Base-by-base conservation (phyloP, 495 filamentous ascomycete genomes). In the Pseudotulostoma volvatum region DNA sequence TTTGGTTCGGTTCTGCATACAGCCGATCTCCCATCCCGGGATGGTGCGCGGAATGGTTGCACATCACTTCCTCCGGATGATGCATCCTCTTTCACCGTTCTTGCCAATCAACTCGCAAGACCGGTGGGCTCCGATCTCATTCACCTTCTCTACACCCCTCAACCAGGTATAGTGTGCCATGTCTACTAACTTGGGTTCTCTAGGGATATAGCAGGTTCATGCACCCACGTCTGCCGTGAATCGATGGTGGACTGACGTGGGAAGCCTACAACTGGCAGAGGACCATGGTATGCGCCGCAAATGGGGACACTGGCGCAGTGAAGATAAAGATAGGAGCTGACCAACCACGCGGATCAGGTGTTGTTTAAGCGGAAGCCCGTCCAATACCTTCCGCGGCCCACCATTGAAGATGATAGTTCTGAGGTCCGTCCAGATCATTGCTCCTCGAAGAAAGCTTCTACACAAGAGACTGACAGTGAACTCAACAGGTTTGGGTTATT, bases 331-430 rank as follows among this genome's bases (percentile, higher is more conserved):
- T 39, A 19, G 39, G 34, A 41, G 43, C 54, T 61, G 18, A 60
- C 47, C 5, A 28, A 31, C 20, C 18, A 21, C 33, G 14, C 0
- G 18, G 23, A 14, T 17, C 45, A 96, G 90, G 90, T 96, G 41
- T 71, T 92, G 40, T 93, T 84, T 61, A 95, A 95, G 63, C 77
- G 88, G 47, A 97, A 96, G 60, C 86, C 86, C 39, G 86, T 97
- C 48, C 80, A 85, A 64, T 80, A 81, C 54, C 60, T 88, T 39
- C 66, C 77, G 37, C 66, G 65, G 40, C 82, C 84, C 0, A 62
- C 73, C 38, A 75, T 88, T 44, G 69, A 83, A 38, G 76, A 87
- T 72, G 80, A 90, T 37, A 74, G 77, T 45, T 68, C 73, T 36
- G 84, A 93, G 71, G 84, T 84, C 68, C 45, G 67, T 46, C 30